Evolutionary conservation across 2,329 filamentous ascomycete genomes (phyloP).

Genomic region (Colletotrichum sp.): DNA sequence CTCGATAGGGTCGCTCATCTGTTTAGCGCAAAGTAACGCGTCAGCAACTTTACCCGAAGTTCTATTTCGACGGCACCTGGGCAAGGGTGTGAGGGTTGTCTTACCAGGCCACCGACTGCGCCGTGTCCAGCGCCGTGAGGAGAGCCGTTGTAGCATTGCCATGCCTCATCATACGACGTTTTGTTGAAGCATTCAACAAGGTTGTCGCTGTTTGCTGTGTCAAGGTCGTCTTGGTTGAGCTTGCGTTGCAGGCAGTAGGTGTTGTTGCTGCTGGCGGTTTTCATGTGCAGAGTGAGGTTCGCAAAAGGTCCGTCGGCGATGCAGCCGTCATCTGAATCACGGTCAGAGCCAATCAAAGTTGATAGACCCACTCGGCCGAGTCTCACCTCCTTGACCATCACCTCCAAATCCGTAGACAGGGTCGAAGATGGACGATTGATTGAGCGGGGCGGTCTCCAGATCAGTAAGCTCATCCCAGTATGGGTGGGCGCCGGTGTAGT

Average conservation of each 20-base stretch:
- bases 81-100: background rate
- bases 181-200: background rate
- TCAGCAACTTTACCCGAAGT: background rate
- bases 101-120: background rate
- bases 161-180: background rate
- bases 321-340: background rate
- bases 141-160: background rate
- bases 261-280: background rate
- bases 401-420: background rate
- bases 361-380: background rate
- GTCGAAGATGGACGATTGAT: background rate
- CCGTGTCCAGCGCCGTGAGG: background rate
- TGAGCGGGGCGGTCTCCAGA: background rate
- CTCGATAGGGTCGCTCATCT: background rate
- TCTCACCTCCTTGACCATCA: background rate
- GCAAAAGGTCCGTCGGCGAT: background rate
- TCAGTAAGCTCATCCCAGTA: background rate
- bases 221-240: background rate
- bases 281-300: background rate
- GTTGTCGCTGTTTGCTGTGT: background rate
- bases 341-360: background rate
- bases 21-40: background rate
- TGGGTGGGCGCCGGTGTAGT: background rate
- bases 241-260: background rate
- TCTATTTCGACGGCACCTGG: background rate